phyloP scores from a whole-genome alignment of 148 eudicot species.

The Simmondsia chinensis region DNA sequence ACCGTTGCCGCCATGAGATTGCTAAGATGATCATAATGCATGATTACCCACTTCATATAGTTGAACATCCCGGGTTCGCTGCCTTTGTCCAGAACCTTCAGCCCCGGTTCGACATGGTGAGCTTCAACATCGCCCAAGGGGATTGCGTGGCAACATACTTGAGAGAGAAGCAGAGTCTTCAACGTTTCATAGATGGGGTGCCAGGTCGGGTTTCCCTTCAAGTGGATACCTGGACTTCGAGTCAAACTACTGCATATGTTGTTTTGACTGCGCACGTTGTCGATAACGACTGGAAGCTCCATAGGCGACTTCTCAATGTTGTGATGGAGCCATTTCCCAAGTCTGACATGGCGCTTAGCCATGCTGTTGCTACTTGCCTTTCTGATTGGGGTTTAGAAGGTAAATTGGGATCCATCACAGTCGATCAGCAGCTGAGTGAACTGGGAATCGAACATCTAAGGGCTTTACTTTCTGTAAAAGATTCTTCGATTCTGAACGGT shows the following conservation, averaged over 20 bases:
- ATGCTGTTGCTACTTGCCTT: constrained; percentile 72
- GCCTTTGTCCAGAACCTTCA: constrained; percentile 54
- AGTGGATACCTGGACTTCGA: constrained; percentile 59
- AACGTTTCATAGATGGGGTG: constrained; percentile 40
- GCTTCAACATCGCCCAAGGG: constrained; percentile 49
- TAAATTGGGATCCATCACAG: constrained; percentile 47
- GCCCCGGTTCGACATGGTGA: constrained; percentile 56
- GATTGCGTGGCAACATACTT: constrained; percentile 64
- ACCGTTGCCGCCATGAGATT: constrained; percentile 55
- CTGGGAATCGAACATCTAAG: constrained; percentile 47
- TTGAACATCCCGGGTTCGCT: constrained; percentile 57
- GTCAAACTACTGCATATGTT: constrained; percentile 47
- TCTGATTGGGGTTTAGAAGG: constrained; percentile 75
- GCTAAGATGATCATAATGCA: constrained; percentile 72
- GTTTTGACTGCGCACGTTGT: constrained; percentile 61
- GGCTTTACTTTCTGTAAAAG: constrained; percentile 62
- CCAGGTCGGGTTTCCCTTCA: constrained; percentile 67
- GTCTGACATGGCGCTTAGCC: constrained; percentile 68
- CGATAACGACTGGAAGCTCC: constrained; percentile 68
- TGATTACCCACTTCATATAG: constrained; percentile 70
- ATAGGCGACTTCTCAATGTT: constrained; percentile 62
- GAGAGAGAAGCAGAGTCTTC: constrained; percentile 55
- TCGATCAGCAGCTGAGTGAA: constrained; percentile 46
- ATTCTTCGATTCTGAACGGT: constrained; percentile 53
- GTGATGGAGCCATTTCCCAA: constrained; percentile 86